Evolutionary conservation across 352 stramenopile genomes (phyloP).

Genomic region (Phytophthora syringae): DNA sequence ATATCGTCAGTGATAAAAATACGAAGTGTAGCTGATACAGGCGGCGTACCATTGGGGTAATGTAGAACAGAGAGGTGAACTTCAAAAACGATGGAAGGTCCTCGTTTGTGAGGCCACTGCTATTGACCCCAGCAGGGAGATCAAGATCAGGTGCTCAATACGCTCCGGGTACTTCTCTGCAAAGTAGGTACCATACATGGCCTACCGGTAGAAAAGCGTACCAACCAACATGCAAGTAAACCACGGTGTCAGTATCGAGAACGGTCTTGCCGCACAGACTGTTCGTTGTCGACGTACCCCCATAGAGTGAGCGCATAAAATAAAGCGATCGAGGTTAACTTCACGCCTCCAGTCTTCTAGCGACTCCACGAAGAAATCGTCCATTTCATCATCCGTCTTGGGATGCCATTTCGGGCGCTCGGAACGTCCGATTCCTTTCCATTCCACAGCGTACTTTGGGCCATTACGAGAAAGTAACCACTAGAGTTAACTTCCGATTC

Average conservation of each 20-base stretch:
- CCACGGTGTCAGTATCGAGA: constrained; percentile 1
- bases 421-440: constrained; percentile 80
- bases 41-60: constrained; percentile 74
- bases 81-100: constrained; percentile 55
- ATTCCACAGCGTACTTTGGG: constrained; percentile 80
- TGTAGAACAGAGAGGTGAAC: constrained; percentile 44
- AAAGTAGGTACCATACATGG: constrained; percentile 85
- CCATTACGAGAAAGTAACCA: not conserved
- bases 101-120: constrained; percentile 39
- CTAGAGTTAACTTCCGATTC: not conserved
- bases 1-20: not conserved
- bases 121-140: constrained; percentile 77
- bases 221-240: not conserved
- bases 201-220: constrained; percentile 37
- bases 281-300: constrained; percentile 53
- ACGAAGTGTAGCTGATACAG: not conserved
- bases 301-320: constrained; percentile 83
- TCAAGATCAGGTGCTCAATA: constrained; percentile 79
- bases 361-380: constrained; percentile 85
- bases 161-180: constrained; percentile 70
- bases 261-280: not conserved
- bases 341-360: constrained; percentile 78
- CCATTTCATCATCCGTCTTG: constrained; percentile 71
- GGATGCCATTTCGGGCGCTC: constrained; percentile 65
- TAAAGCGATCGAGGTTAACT: constrained; percentile 71